Evolutionary conservation across 176 grass and related monocot genomes (phyloP), one percentile per base, ranked within the genome.

Genomic region (Oryza glaberrima): DNA sequence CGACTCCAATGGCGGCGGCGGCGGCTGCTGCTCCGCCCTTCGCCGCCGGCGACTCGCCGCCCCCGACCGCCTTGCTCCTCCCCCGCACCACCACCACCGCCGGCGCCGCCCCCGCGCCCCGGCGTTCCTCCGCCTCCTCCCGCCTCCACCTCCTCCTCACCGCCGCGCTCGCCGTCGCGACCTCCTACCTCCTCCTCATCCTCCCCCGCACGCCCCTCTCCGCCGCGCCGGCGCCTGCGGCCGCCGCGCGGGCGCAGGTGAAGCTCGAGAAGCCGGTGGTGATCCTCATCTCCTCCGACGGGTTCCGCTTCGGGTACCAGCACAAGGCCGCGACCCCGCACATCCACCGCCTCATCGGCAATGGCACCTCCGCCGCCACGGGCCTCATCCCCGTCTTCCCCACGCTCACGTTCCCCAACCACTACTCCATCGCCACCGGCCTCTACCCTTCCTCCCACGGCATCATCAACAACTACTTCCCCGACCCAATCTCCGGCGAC

Each of bases 401-500:
- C n/a, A 94, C 96, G 19, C 88, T 92, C 48, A 96, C 93, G 38
- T 96, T 99, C 78, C 96, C 96, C 75, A 99, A 99, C 67, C 96
- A 99, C 84, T 99, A 99, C 47, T 99, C 96, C 86, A 99, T 99
- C 86, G 93, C 89, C 87, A 96, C 96, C 16, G 96, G 93, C 3
- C 85, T 99, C 20, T 95, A 99, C 82, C 93, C 93, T 0, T 48
- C 91, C 28, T 89, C 91, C 54, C 96, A 99, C 73, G 96, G 96
- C 70, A 94, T 99, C 82, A 91, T 99, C 86, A 96, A 94, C 88
- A 96, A 99, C 84, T 65, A 72, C 74, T 99, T 99, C 84, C 87
- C 93, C 70, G 96, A 99, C 47, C 91, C 96, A 2, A 2, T 87
- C 74, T 79, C 93, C 5, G 88, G 91, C 72, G 90, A 87, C 36